Percentiles rank a stretch among this genome's conserved stretches.
Conservation (phyloP, 2,329 filamentous ascomycete species). For the Blumeria graminis region DNA sequence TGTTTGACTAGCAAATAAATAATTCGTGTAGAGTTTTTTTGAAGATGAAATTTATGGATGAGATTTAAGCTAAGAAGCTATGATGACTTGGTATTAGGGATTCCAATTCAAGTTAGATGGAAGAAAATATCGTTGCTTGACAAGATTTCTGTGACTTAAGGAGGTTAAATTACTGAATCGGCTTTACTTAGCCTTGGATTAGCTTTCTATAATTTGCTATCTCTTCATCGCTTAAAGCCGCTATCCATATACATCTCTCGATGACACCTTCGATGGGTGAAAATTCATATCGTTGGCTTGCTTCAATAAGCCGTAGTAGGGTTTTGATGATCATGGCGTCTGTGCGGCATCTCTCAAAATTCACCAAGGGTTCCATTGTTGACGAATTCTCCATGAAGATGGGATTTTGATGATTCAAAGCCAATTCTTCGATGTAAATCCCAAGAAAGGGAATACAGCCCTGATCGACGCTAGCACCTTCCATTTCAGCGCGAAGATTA, state of each 20-base stretch:
- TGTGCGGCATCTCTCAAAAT: constrained; percentile 61
- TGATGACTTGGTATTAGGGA: too few species aligned
- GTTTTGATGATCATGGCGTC: constrained; percentile 60
- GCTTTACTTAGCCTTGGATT: constrained; percentile 8
- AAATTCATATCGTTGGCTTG: constrained; percentile 51
- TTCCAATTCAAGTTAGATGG: too few species aligned
- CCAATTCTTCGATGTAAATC: constrained; percentile 60
- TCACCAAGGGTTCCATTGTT: constrained; percentile 44
- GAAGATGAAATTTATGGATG: too few species aligned
- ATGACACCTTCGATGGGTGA: constrained; percentile 53
- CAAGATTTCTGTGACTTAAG: too few species aligned
- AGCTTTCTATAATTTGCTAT: constrained; percentile 25
- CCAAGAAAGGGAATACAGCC: constrained; percentile 71
- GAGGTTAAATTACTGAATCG: too few species aligned
- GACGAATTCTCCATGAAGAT: constrained; percentile 47
- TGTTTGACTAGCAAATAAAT: too few species aligned
- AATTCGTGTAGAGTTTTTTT: too few species aligned
- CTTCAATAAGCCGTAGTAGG: constrained; percentile 52
- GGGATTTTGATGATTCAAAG: constrained; percentile 60
- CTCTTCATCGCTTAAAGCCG: constrained; percentile 51
- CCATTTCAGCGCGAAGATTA: constrained; percentile 58
- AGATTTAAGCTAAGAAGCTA: too few species aligned
- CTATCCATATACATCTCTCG: constrained; percentile 68
- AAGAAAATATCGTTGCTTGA: too few species aligned
- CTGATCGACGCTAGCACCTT: constrained; percentile 32